These are phyloP conservation scores for Eucalyptus cloeziana DNA, from an alignment of 345 rosid species.

Conservation along the genomic window DNA sequence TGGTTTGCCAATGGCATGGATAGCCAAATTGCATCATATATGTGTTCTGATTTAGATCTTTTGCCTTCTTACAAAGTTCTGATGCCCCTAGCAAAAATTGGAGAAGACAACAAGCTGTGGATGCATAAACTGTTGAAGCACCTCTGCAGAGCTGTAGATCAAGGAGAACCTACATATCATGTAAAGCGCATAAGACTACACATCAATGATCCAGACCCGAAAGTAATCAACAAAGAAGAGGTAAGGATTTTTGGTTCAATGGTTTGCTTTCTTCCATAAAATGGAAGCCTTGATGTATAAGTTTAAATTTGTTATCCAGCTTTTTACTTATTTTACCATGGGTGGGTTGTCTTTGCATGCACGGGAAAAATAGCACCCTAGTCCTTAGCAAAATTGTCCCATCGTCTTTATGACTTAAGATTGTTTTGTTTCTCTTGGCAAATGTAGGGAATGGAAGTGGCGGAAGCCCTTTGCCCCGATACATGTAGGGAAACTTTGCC, in stretches of 20 bases:
- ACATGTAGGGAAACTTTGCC: not conserved
- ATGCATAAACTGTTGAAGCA: no score
- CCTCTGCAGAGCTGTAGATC: no score
- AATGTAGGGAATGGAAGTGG: not conserved
- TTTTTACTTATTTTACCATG: not conserved
- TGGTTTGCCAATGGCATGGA: no score
- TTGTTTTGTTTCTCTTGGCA: not conserved
- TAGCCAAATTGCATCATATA: no score
- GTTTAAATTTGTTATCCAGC: not conserved
- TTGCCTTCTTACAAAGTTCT: no score
- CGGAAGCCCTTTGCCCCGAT: not conserved
- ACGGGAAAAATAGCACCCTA: not conserved
- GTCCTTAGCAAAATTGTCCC: not conserved
- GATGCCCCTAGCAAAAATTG: no score
- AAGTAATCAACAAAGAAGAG: no score
- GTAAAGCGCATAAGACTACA: no score
- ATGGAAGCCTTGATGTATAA: not conserved
- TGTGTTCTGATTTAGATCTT: no score
- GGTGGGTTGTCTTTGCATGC: not conserved
- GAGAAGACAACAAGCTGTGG: no score
- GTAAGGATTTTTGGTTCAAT: not conserved
- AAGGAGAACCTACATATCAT: no score
- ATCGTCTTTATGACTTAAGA: not conserved
- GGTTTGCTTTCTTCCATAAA: not conserved
- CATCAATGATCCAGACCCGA: rapidly evolving